phyloP scores from a whole-genome alignment of 2,329 filamentous ascomycete species.

The Phyllosticta capitalensis region DNA sequence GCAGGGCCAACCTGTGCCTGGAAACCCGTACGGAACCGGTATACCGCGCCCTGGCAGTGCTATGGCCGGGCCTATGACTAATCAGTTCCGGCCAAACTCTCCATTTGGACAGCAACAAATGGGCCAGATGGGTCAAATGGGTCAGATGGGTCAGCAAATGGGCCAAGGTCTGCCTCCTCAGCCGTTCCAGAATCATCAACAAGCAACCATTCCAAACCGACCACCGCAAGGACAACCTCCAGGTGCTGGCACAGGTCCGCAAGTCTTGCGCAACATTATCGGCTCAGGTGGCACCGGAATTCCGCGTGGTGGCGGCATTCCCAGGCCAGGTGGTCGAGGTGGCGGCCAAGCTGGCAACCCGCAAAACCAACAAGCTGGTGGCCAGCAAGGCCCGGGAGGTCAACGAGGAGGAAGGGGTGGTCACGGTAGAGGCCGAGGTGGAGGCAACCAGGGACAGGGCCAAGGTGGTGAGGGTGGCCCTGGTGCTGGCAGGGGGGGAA shows the following conservation, averaged over 20 bases:
- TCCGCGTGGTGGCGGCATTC: constrained; percentile 17
- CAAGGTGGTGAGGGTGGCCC: constrained; percentile 17
- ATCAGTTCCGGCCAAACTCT: constrained; percentile 14
- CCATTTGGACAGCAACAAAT: constrained; percentile 16
- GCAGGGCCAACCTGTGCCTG: constrained; percentile 7
- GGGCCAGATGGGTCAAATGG: constrained; percentile 6
- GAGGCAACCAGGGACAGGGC: constrained; percentile 1
- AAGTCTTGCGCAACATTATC: constrained; percentile 20
- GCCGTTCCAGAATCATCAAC: neutral
- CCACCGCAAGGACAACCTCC: constrained; percentile 1
- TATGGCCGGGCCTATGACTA: constrained; percentile 1
- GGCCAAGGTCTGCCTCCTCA: constrained; percentile 14
- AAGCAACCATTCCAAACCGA: neutral
- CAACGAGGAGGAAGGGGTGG: constrained; percentile 7
- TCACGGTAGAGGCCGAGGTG: constrained; percentile 8
- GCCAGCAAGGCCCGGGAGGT: constrained; percentile 14
- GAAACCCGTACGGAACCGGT: constrained; percentile 2
- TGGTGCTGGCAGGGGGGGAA: constrained; percentile 17
- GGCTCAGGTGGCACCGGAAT: constrained; percentile 14
- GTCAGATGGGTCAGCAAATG: neutral
- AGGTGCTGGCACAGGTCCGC: constrained; percentile 21
- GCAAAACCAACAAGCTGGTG: constrained; percentile 13
- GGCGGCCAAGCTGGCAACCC: constrained; percentile 23
- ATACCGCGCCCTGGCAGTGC: constrained; percentile 17
- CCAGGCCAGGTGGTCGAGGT: constrained; percentile 22